Base-by-base conservation (phyloP, 495 filamentous ascomycete species). In the Aspergillus panamensis region DNA sequence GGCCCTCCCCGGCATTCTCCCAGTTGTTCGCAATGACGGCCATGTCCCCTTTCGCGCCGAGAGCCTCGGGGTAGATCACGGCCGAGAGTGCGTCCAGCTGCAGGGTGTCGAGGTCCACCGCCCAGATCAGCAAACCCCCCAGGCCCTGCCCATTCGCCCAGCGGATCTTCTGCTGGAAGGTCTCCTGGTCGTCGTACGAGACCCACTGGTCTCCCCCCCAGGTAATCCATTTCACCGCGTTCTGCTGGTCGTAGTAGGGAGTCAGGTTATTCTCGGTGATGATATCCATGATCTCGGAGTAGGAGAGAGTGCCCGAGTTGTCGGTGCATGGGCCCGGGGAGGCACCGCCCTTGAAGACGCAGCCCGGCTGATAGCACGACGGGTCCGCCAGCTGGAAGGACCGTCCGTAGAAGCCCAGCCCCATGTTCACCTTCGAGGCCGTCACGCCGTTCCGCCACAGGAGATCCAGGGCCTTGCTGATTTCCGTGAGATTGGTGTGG, bases 401-500 rank as follows among this genome's bases (percentile, higher is more conserved):
- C 3, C 83, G 69, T 0, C 83, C 82, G 55, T 86, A 86, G 62
- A 81, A 84, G 7, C 73, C 82, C 0, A 81, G 20, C 1, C 83
- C 81, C 9, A 84, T 42, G 53, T 59, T 63, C 1, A 84, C 62
- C 48, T 80, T 70, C 0, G 48, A 42, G 0, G 79, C 63, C 3
- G 56, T 52, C 9, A 86, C 69, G 31, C 75, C 61, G 56, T 75
- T 76, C 3, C 82, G 62, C 81, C 81, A 84, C 1, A 83, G 62
- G 14, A 86, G 73, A 14, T 83, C 64, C 0, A 80, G 17, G 0
- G 70, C 72, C 3, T 58, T 16, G 12, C 81, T 59, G 54, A 86
- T 84, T 63, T 84, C 82, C 0, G 82, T 84, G 0, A 84, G 53
- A 55, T 86, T 84, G 1, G 81, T 83, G 59, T 86, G 82, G 0